Evolutionary conservation across 2,329 filamentous ascomycete genomes (phyloP), one percentile per base, ranked within the genome.

Genomic region (Claviceps quebecensis): DNA sequence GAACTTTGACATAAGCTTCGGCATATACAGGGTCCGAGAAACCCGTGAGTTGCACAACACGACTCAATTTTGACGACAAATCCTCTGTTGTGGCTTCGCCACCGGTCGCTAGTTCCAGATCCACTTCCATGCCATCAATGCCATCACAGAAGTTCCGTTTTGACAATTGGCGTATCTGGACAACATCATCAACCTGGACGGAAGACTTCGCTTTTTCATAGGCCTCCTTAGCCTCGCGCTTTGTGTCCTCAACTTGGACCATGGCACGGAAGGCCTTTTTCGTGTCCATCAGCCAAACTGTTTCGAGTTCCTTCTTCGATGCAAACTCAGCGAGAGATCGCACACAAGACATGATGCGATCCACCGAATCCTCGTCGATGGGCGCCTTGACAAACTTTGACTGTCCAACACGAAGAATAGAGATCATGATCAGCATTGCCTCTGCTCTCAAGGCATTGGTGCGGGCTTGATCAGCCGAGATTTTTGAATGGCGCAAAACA

Each of bases 361-460:
- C 93, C n/a, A 97, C 80, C 0, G 93, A 96, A 66, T 98, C 93
- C 66, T 98, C 93, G 56, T 98, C 93, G 57, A 98, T 97, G 2
- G 89, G 87, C 1, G 88, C 86, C 73, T 97, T 97, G 63, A 95
- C 93, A 59, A 98, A 98, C 57, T 95, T 88, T n/a, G 91, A 97
- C 69, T 98, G 93, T 41, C 93, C 93, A 54, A 96, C 93, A 48
- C 93, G 89, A 58, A 98, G 88, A 59, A 98, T 94, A 5, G 93
- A 97, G 60, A 98, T 95, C 90, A 97, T 95, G 65, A 98, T 97
- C 50, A 98, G 78, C 93, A 98, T 98, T 45, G 93, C 93, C 69
- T 98, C 93, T 3, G 93, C 93, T 48, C 88, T 85, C 26, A 98
- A 78, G 34, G 91, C 90, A 61, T 98, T 98, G 34, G 91, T 97